Evolutionary conservation across 2,329 filamentous ascomycete genomes (phyloP), one percentile per base, ranked within the genome.

Genomic region (Chrysoporthe deuterocubensis): DNA sequence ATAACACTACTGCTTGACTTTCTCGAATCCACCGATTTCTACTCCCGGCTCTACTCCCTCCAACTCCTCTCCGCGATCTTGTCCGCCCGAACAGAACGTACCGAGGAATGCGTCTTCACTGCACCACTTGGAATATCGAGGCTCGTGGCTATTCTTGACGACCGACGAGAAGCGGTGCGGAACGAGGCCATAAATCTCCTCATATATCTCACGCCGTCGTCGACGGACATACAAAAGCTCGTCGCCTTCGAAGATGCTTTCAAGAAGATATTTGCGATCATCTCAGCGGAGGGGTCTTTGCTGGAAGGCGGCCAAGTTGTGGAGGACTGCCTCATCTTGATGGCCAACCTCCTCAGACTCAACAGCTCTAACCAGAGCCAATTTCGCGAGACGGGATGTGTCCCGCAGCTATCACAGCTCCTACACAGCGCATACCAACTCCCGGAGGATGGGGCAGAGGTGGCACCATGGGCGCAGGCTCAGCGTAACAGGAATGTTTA

Each of bases 221-320:
- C 95, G 9, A 82, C 90, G 54, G 94, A 98, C 74, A 87, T 99
- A 64, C 94, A 98, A 76, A 98, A 98, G 78, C 85, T 98, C 1
- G 94, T 98, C 34, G 96, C 94, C 0, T 98, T 97, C 72, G 94
- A 97, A 75, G 95, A 93, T 83, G 93, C 94, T 0, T 98, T 97
- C 74, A 93, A 96, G 70, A 89, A 91, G 56, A 83, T 96, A 37
- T 97, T 98, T 76, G 84, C 84, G 57, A 90, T 98, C 64, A 92
- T 99, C 64, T 87, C 90, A 71, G 83, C 85, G 0, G 96, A 99
- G 74, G 96, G 96, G 0, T 91, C 90, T 2, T 81, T 99, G 57
- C 85, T 85, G 4, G 90, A 96, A 73, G 96, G 96, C 18, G 93
- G 92, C 54, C 91, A 95, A 70, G 87, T 92, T 14, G 92, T 97